Percentiles rank a stretch among this genome's conserved stretches.
Evolutionary conservation across 495 filamentous ascomycete species (phyloP).

Genomic region (Choiromyces venosus): DNA sequence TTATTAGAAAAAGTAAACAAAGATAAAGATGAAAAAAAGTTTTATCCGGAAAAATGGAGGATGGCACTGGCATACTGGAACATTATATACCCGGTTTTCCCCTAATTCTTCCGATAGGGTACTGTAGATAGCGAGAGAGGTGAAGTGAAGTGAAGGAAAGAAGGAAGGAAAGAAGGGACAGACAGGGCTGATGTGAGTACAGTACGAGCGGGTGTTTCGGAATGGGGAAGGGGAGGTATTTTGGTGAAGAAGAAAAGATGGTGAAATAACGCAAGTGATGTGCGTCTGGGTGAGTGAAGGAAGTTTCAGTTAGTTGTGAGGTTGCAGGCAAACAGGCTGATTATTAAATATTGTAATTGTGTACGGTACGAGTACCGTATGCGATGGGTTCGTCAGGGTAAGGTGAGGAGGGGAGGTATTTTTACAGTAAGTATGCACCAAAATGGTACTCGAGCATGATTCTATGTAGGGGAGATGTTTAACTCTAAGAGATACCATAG

Average conservation of each 20-base stretch:
- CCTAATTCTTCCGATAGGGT: not conserved
- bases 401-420: too few species aligned
- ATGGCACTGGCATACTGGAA: not conserved
- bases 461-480: not conserved
- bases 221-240: not conserved
- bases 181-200: not conserved
- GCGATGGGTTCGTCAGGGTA: not conserved
- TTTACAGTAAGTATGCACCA: too few species aligned
- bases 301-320: not conserved
- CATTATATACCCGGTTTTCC: not conserved
- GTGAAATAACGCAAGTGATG: not conserved
- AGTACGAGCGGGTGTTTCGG: not conserved
- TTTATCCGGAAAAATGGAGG: not conserved
- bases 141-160: too few species aligned
- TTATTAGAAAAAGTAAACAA: not conserved
- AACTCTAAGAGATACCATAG: not conserved
- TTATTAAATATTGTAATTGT: too few species aligned
- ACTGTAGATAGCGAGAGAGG: not conserved
- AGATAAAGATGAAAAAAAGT: not conserved
- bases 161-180: too few species aligned
- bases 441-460: too few species aligned
- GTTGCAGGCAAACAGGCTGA: too few species aligned
- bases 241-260: not conserved
- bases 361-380: too few species aligned
- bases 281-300: not conserved